Base-by-base conservation (phyloP, 441 rosid genomes). In the Populus hybrid region DNA sequence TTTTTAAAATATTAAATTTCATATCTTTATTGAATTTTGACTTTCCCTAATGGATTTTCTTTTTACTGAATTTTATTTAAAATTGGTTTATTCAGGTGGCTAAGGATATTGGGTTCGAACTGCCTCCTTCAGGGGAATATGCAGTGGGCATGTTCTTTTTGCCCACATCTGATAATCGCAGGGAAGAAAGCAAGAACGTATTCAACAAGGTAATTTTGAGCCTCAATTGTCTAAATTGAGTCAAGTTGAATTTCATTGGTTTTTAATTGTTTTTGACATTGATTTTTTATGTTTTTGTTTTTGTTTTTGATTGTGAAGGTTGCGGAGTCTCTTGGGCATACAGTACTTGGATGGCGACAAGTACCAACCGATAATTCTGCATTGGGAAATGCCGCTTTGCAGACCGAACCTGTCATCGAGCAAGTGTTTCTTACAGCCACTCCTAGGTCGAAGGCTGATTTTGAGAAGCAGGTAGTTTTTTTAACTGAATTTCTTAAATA, bases 71-170 rank as follows among this genome's bases (percentile, higher is more conserved):
- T 26, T 26, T 26, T 28, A 28, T 28, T 28, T 28, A 28, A 57
- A 35, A 18, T 69, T 69, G 35, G 42, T 32, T 35, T 6, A 20
- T 11, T 34, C 86, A 92, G 99, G 92, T 89, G 70, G 87, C 90
- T 7, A 87, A 78, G 70, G 95, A 93, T 67, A 82, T 83, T 77
- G 99, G 99, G 75, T 90, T 97, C 77, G 91, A 83, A 78, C 89
- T 97, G 67, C 99, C 99, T 1, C 84, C 91, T 16, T 87, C 89
- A 3, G 99, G 99, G 30, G 81, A 90, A 18, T 97, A 95, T 84
- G 99, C 99, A 40, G 97, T 97, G 77, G 99, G 99, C 57, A 97
- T 97, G 99, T 80, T 97, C 85, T 97, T 93, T 86, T 81, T 97
- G 86, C 99, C 99, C 75, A 90, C 94, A 1, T 88, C 89, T 3